Evolutionary conservation across 2,329 filamentous ascomycete species (phyloP).

Genomic region (Knoxdaviesia capensis): DNA sequence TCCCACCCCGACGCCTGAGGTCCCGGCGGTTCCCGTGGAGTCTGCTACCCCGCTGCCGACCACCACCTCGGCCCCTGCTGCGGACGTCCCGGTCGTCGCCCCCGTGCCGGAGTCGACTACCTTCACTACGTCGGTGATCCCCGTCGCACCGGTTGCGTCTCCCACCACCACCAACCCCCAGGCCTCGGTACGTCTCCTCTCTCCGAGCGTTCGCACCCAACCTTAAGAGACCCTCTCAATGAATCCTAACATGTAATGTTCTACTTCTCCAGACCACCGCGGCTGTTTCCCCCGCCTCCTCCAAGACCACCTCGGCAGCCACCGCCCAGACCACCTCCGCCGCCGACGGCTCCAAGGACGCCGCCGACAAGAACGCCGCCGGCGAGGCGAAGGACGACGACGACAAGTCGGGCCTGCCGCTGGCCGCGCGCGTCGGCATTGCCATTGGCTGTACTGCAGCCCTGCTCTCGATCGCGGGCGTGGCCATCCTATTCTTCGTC

Average conservation of each 20-base stretch:
- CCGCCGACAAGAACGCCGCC: conserved; percentile 1
- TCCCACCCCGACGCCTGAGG: background rate
- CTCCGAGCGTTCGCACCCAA: too few relatives aligned
- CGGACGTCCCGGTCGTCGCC: background rate
- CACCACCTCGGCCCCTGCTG: too few relatives aligned
- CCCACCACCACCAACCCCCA: background rate
- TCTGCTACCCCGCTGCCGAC: too few relatives aligned
- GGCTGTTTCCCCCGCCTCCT: background rate
- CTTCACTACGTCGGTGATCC: background rate
- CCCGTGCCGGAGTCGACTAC: background rate
- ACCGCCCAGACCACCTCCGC: conserved; percentile 1
- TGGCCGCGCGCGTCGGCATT: conserved; percentile 26
- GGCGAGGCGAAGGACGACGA: conserved; percentile 2
- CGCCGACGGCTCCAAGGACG: conserved; percentile 1
- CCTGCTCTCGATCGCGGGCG: conserved; percentile 15
- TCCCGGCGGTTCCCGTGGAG: background rate
- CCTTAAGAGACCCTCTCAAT: too few relatives aligned
- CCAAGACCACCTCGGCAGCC: conserved; percentile 1
- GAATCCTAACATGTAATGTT: too few relatives aligned
- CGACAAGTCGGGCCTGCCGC: conserved; percentile 14
- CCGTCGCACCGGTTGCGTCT: background rate
- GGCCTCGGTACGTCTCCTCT: too few relatives aligned
- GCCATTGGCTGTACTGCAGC: conserved; percentile 13
- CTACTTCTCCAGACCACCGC: background rate
- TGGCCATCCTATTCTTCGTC: conserved; percentile 20